Percentiles rank a stretch among this genome's conserved stretches.
phyloP scores from a whole-genome alignment of 2,329 filamentous ascomycete species.

The Hirsutella rhossiliensis region DNA sequence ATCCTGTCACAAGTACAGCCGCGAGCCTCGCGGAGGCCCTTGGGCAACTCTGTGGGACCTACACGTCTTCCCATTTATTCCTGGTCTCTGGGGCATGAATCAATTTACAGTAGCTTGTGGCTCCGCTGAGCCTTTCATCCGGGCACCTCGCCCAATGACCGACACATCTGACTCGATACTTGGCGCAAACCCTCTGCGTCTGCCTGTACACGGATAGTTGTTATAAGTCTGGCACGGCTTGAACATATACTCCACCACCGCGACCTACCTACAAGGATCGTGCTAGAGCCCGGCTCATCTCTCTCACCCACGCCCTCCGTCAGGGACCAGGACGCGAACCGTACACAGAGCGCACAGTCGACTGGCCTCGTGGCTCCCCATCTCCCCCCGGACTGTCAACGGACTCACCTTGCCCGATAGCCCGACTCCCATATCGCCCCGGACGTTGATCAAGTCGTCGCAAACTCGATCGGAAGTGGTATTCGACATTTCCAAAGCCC shows the following conservation, averaged over 20 bases:
- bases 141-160: not conserved
- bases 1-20: constrained; percentile 2
- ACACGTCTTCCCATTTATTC: constrained; percentile 13
- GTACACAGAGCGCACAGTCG: not conserved
- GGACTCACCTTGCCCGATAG: too few relatives aligned
- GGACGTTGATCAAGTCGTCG: too few relatives aligned
- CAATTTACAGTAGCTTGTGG: constrained; percentile 15
- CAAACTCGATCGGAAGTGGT: too few relatives aligned
- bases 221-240: not conserved
- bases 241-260: not conserved
- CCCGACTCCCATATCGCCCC: too few relatives aligned
- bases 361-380: not conserved
- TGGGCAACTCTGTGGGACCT: constrained; percentile 3
- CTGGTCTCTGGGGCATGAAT: constrained; percentile 15
- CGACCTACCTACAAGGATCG: not conserved
- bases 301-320: not conserved
- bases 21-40: constrained; percentile 1
- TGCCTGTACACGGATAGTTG: not conserved
- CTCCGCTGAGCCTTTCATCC: constrained; percentile 7
- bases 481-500: too few relatives aligned
- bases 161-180: constrained; percentile 1
- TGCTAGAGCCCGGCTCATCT: not conserved
- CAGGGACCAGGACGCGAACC: not conserved
- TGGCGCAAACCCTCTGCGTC: not conserved
- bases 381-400: too few relatives aligned